Percentiles rank a stretch among this genome's conserved stretches.
phyloP scores from a whole-genome alignment of 225 moss, liverwort and hornwort genomes.

The Anthoceros angustus region DNA sequence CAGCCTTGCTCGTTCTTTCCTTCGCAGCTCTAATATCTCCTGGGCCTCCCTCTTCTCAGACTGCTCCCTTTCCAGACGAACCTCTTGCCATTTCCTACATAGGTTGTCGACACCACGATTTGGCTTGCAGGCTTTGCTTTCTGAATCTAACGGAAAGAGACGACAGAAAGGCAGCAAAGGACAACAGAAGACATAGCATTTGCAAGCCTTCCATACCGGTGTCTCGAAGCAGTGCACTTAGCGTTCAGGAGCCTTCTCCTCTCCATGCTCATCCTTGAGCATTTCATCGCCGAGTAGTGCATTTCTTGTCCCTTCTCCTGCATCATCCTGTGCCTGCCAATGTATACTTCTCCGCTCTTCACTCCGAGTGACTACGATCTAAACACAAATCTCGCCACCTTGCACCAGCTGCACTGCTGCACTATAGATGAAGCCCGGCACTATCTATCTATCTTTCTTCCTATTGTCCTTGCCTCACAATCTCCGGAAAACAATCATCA shows the following conservation, averaged over 20 bases:
- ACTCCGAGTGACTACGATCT: no score
- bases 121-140: neutral
- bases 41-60: slow-evolving; percentile 40
- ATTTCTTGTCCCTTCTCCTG: neutral
- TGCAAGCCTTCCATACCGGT: slow-evolving; percentile 23
- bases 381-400: no score
- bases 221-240: slow-evolving; percentile 56
- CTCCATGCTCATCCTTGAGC: slow-evolving; percentile 66
- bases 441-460: no score
- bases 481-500: no score
- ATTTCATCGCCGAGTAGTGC: slow-evolving; percentile 18
- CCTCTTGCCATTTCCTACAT: slow-evolving; percentile 64
- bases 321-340: neutral
- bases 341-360: no score
- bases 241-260: slow-evolving; percentile 67
- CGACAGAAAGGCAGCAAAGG: neutral
- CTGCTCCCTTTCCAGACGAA: slow-evolving; percentile 42
- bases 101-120: no score
- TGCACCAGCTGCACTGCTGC: no score
- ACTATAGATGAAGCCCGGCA: no score
- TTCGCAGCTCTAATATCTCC: slow-evolving; percentile 56
- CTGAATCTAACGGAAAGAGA: neutral
- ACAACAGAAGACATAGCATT: neutral
- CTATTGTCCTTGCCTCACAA: no score
- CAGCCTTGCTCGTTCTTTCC: slow-evolving; percentile 51